Base-by-base conservation (phyloP, 1,284 basidiomycete species). In the Schizopora paradoxa region DNA sequence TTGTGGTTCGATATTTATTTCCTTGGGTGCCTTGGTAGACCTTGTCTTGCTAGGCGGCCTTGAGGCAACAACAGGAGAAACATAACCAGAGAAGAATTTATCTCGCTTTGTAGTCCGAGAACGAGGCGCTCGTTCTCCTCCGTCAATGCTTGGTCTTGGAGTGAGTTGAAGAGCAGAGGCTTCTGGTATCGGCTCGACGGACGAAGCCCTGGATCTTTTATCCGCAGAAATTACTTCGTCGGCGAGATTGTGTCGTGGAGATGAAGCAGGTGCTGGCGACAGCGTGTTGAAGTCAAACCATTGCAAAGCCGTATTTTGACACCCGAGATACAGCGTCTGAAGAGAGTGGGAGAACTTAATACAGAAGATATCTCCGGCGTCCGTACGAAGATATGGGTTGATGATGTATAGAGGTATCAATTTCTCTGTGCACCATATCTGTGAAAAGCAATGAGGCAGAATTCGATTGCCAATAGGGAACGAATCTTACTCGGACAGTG, bases 341-440 rank as follows among this genome's bases (percentile, higher is more conserved):
- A 82, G 70, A 7, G 67, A 61, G 1, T 80, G 68, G 10, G 82
- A 83, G 87, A 91, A 98, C 0, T 79, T 77, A 2, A 98, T 70
- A 28, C 86, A 91, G 67, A 92, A 94, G 43, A 97, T 79, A 61
- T 97, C 95, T 29, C 94, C 94, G 2, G 92, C 82, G 29, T 77
- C 78, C 2, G 81, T 86, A 56, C 94, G 90, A 45, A 86, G 73
- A 57, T 91, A 88, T 0, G 94, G 91, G 47, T 83, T 74, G 27
- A 98, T 74, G 40, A 91, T 72, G 59, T 86, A 92, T 28, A 96
- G 65, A 3, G 81, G 79, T 10, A 70, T 64, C 11, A 95, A 74
- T 0, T 78, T 80, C 3, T 69, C 66, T 0, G 90, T 88, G 37
- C 81, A 87, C 94, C 94, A 97, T 33, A 96, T 76, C 82, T 92